Base-by-base conservation (phyloP, 2,329 filamentous ascomycete species). In the Cladosporium sp. region DNA sequence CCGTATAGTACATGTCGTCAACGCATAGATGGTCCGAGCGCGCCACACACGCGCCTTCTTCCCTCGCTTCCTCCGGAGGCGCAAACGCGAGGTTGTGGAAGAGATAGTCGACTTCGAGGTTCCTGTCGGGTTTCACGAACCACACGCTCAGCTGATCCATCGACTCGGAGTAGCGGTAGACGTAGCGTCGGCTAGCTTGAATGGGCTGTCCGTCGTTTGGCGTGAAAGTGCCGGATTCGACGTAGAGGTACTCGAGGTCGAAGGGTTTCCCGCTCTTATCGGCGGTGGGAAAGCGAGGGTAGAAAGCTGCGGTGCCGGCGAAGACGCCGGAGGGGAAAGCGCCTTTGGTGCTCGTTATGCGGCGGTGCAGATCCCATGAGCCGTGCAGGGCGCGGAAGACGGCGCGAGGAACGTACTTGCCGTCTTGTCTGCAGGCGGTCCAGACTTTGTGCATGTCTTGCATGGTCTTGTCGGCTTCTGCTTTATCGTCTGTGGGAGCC, bases 31-130 rank as follows among this genome's bases (percentile, higher is more conserved):
- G 85, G 6, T 79, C 78, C 0, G 83, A 80, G 59, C 75, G 81
- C 0, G 85, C 86, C 29, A 71, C 64, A 79, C 84, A 88, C 0
- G 77, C 78, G 48, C 69, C 68, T 0, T 64, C 59, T 0, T 63
- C 55, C 4, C 63, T 60, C 3, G 64, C 57, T 4, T 64, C 62
- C 1, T 58, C 59, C 0, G 72, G 69, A 7, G 70, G 56, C 18
- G 71, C 52, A 57, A 90, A 86, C 41, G 81, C 73, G 27, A 90
- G 69, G 54, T 82, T 76, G 59, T 90, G 85, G 66, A 90, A 91
- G 16, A 89, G 69, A 57, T 88, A 85, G 59, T 88, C 85, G 0
- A 82, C 83, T 12, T 75, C 75, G 49, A 72, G 72, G 13, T 74
- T 67, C 53, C 87, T 82, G 13, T 85, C 79, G 7, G 61, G 59